Evolutionary conservation across 176 grass and related monocot genomes (phyloP).

Genomic region (Oryza longistaminata): DNA sequence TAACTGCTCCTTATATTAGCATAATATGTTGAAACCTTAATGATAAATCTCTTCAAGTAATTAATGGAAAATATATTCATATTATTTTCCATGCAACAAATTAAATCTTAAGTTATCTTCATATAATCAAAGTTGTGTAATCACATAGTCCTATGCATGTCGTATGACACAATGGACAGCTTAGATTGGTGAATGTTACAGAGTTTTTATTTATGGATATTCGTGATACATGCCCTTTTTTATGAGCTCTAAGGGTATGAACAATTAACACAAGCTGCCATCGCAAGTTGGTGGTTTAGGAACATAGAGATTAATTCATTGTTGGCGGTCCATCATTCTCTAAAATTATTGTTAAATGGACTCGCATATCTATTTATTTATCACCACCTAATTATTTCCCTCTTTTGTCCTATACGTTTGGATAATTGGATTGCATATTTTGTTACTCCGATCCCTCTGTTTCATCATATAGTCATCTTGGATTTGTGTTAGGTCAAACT

Average conservation of each 20-base stretch:
- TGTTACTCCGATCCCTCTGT: not conserved
- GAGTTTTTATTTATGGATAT: not conserved
- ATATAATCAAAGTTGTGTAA: not conserved
- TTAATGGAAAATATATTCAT: not conserved
- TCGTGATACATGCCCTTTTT: not conserved
- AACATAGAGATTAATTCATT: not conserved
- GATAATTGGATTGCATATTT: not conserved
- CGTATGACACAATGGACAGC: not conserved
- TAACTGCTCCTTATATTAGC: not conserved
- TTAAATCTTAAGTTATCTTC: not conserved
- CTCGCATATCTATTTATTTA: not conserved
- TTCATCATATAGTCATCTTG: no score
- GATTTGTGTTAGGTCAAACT: no score
- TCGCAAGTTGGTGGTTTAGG: not conserved
- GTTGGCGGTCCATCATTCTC: not conserved
- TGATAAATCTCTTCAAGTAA: no score
- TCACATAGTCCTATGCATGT: not conserved
- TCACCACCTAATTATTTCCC: not conserved
- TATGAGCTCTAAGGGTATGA: not conserved
- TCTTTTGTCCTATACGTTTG: not conserved
- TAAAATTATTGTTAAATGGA: not conserved
- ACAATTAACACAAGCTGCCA: not conserved
- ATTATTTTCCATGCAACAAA: not conserved
- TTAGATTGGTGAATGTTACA: not conserved
- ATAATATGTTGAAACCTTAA: no score